Base-by-base conservation (phyloP, 2,329 filamentous ascomycete species). In the Trichophyton benhamiae region DNA sequence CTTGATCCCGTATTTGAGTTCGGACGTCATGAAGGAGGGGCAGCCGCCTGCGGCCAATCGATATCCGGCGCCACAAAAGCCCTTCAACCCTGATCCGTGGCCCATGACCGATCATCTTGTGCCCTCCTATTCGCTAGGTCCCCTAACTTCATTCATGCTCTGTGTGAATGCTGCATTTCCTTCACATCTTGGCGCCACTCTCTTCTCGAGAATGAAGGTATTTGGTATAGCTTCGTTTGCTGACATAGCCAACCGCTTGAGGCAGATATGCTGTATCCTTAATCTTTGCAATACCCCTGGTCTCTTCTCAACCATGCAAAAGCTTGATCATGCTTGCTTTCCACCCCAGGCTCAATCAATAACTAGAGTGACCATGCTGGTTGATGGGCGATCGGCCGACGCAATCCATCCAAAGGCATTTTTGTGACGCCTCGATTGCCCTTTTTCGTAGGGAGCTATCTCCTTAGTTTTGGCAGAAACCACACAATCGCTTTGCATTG, bases 241-340 rank as follows among this genome's bases (percentile, higher is more conserved):
- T 36, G 30, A n/a, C 11, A 44, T 7, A 17, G 41, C 41, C 5
- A 36, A 15, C 52, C 27, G 9, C 30, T n/a, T 3, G 48, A 53
- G 36, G 52, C 52, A 55, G 52, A 25, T 55, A 20, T 55, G 30
- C 33, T 27, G 9, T 33, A 55, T 38, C 27, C 15, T n/a, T 55
- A 20, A 25, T 27, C 22, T 30, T 5, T 33, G 9, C 8, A 53
- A 11, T 36, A 22, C 52, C 52, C 52, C 52, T 55, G 52, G 52
- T 15, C 33, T 55, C 27, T 15, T 9, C 25, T 17, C 27, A 53
- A 20, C 52, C 52, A 55, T 55, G 52, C 52, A 55, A 55, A 55
- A 55, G 52, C 52, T 55, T 55, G 52, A 55, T 55, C 25, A 55
- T 55, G 52, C 25, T 55, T 36, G 52, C 52, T 55, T 36, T 38